These are phyloP conservation scores for Nigrospora oryzae DNA, from an alignment of 2,329 filamentous ascomycete genomes.

Conservation along the genomic window DNA sequence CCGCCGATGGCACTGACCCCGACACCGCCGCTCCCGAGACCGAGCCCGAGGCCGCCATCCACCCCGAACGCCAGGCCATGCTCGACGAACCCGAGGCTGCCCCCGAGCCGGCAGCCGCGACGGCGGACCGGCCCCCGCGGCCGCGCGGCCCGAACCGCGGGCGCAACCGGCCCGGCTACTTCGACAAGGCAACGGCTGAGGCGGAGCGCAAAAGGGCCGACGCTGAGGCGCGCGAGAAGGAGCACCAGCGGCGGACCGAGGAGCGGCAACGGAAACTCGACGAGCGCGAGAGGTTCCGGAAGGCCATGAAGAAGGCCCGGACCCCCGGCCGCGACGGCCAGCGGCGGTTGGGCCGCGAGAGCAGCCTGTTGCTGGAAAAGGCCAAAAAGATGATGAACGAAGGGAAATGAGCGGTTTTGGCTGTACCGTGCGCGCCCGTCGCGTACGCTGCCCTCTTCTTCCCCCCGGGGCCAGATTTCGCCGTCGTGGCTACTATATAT, in stretches of 20 bases:
- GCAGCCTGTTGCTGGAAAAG: slow-evolving; percentile 66
- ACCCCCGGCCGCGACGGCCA: slow-evolving; percentile 63
- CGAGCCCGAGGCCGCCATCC: slow-evolving; percentile 16
- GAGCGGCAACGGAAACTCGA: slow-evolving; percentile 59
- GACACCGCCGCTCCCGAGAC: slow-evolving; percentile 6
- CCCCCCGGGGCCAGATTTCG: too few relatives aligned
- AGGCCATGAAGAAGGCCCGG: slow-evolving; percentile 65
- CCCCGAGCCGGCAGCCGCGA: slow-evolving; percentile 1
- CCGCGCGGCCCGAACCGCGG: slow-evolving; percentile 11
- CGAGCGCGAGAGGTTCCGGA: slow-evolving; percentile 55
- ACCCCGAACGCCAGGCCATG: slow-evolving; percentile 32
- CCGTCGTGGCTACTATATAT: too few relatives aligned
- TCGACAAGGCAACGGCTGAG: slow-evolving; percentile 51
- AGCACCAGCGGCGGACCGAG: slow-evolving; percentile 40
- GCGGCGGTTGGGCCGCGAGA: slow-evolving; percentile 75
- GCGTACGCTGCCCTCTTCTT: too few relatives aligned
- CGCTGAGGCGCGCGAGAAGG: slow-evolving; percentile 31
- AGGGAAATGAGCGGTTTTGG: slow-evolving; percentile 3
- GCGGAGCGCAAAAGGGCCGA: slow-evolving; percentile 35
- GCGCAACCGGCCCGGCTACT: slow-evolving; percentile 41
- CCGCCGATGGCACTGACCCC: slow-evolving; percentile 8
- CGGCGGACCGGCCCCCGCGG: slow-evolving; percentile 4
- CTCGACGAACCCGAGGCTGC: slow-evolving; percentile 19
- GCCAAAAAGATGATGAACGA: slow-evolving; percentile 62
- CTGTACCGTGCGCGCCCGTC: too few relatives aligned